Conservation (phyloP, 129 eudicot genomes). For the Helianthus tuberosus region DNA sequence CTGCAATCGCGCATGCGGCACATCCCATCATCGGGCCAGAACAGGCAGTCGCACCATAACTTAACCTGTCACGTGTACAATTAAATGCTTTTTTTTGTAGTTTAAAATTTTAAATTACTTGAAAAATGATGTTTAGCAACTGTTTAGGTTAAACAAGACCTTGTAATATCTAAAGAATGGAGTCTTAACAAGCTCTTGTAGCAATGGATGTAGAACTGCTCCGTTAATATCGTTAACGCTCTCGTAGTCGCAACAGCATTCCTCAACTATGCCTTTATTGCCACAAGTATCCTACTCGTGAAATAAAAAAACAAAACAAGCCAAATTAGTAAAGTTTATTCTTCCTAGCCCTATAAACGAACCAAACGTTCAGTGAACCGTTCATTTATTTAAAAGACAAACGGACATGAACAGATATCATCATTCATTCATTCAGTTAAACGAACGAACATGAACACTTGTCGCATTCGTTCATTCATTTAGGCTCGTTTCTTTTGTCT, state of each 20-base stretch:
- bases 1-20: conserved; percentile 91
- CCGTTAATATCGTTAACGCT: conserved; percentile 65
- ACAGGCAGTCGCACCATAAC: conserved; percentile 97
- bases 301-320: conserved; percentile 15
- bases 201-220: conserved; percentile 72
- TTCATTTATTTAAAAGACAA: too few species aligned
- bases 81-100: neutral
- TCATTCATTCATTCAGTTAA: too few species aligned
- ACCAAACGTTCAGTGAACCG: neutral
- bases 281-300: conserved; percentile 65
- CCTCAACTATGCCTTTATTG: conserved; percentile 69
- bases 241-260: conserved; percentile 90
- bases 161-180: conserved; percentile 93
- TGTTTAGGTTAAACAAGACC: conserved; percentile 41
- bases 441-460: too few species aligned
- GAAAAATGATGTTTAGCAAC: neutral
- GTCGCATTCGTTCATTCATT: too few species aligned
- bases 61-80: conserved; percentile 57
- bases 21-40: conserved; percentile 99
- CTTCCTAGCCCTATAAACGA: neutral
- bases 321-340: conserved; percentile 16
- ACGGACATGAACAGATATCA: too few species aligned
- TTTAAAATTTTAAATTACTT: too few species aligned
- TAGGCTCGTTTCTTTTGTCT: too few species aligned
- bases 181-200: conserved; percentile 80